Evolutionary conservation across 2,329 filamentous ascomycete species (phyloP), one percentile per base, ranked within the genome.

Genomic region (Sphaerostilbella broomeana): DNA sequence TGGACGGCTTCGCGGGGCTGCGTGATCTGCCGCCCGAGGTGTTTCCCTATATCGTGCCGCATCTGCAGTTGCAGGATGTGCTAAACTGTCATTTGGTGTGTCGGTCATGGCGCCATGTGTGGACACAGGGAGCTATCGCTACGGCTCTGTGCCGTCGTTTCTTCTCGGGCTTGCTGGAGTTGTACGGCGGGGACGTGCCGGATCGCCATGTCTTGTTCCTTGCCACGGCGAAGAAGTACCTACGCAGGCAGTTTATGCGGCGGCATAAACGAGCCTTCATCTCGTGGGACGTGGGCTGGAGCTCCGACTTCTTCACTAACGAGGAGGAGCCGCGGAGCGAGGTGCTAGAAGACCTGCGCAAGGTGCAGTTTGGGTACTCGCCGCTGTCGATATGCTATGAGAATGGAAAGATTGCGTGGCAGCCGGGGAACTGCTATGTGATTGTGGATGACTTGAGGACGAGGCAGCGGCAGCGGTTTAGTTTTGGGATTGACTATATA

Each of bases 1-100:
- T 58, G 2, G 38, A 50, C 3, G 39, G 50, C n/a, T 39, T 60
- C 1, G 42, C 56, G 4, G 37, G 47, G n/a, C 35, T 61, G 0
- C 29, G 46, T 2, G 46, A 57, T 22, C 47, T 61, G 0, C 57
- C 59, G 1, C 31, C 35, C 4, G 59, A 61, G 33, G 32, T 61
- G 8, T 24, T 60, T 10, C 52, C 47, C 10, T 11, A 39, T 5
- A 42, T 60, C 16, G 40, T 49, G 10, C 37, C 38, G 1, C 37
- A 51, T 11, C 47, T 61, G 11, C 31, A 39, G 0, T 28, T 58
- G 5, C 35, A 51, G 5, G 57, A 60, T 18, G 43, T 55, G 17
- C 29, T 52, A 36, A 41, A 28, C 24, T 60, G 57, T 34, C 45
- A 21, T 11, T 17, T 42, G 5, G 58, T 58, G 2, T 59, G 45